These are phyloP conservation scores for Plantago ovata DNA, from an alignment of 257 asterid species.

Conservation along the genomic window DNA sequence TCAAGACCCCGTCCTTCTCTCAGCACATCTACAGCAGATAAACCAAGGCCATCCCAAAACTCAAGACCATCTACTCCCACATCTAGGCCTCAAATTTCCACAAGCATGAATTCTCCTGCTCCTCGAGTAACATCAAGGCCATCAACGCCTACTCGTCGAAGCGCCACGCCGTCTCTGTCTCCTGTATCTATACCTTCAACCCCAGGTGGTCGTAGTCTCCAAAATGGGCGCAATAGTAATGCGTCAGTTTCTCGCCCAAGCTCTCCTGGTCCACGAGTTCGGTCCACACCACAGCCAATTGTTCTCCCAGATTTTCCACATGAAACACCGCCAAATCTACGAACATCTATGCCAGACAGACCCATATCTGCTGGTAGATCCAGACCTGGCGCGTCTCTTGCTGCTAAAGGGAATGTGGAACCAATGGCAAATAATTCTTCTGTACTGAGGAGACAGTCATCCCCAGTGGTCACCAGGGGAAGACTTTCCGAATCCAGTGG, in stretches of 20 bases:
- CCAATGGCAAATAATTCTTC: slow-evolving; percentile 31
- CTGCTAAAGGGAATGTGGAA: slow-evolving; percentile 55
- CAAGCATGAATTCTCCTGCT: slow-evolving; percentile 48
- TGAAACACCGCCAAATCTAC: slow-evolving; percentile 92
- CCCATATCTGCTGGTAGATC: slow-evolving; percentile 96
- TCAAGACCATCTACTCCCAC: slow-evolving; percentile 98
- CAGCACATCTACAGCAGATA: slow-evolving; percentile 52
- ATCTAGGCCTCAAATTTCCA: slow-evolving; percentile 71
- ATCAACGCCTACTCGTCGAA: slow-evolving; percentile 93
- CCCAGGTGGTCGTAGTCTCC: slow-evolving; percentile 52
- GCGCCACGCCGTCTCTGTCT: slow-evolving; percentile 50
- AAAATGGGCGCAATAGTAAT: slow-evolving; percentile 45
- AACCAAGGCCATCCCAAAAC: slow-evolving; percentile 66
- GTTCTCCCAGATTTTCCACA: slow-evolving; percentile 77
- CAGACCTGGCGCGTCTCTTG: slow-evolving; percentile 59
- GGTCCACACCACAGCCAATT: slow-evolving; percentile 67
- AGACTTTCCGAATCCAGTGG: slow-evolving; percentile 66
- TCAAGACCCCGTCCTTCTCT: slow-evolving; percentile 57
- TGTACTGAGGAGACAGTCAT: slow-evolving; percentile 61
- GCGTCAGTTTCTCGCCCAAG: slow-evolving; percentile 83
- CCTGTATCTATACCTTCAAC: slow-evolving; percentile 54
- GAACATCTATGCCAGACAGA: slow-evolving; percentile 89
- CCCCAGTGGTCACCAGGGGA: slow-evolving; percentile 78
- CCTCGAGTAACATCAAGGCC: slow-evolving; percentile 75
- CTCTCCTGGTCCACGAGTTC: slow-evolving; percentile 86